Evolutionary conservation across 2,329 filamentous ascomycete genomes (phyloP).

Genomic region (Cladosporium cucumerinum): DNA sequence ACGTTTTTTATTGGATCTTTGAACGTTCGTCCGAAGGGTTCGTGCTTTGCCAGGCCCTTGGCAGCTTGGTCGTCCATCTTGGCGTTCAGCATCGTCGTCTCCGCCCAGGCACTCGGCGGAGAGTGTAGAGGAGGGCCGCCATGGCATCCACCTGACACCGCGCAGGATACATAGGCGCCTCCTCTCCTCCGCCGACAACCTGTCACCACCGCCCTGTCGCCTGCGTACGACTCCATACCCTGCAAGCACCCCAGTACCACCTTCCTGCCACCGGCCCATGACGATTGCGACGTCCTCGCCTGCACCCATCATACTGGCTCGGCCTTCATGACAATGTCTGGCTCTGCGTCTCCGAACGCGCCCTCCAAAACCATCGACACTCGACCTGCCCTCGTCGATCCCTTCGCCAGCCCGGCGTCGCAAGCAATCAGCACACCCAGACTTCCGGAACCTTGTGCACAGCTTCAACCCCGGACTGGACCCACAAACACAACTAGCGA

Average conservation of each 20-base stretch:
- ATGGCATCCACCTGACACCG: slow-evolving; percentile 11
- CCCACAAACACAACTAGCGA: background rate
- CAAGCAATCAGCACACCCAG: slow-evolving; percentile 9
- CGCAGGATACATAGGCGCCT: slow-evolving; percentile 11
- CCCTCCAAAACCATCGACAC: background rate
- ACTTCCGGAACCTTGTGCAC: slow-evolving; percentile 11
- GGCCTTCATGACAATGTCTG: slow-evolving; percentile 4
- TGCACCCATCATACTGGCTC: slow-evolving; percentile 5
- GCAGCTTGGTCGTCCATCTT: slow-evolving; percentile 3
- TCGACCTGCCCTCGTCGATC: slow-evolving; percentile 8
- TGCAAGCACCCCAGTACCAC: background rate
- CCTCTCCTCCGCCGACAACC: slow-evolving; percentile 2
- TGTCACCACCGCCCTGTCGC: slow-evolving; percentile 1
- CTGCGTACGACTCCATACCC: background rate
- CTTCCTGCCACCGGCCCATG: slow-evolving; percentile 3
- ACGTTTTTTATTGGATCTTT: background rate
- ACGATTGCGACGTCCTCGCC: slow-evolving; percentile 7
- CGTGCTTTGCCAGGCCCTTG: background rate
- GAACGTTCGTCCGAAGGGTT: too few species aligned
- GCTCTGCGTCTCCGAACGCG: slow-evolving; percentile 1
- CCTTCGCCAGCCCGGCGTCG: slow-evolving; percentile 13
- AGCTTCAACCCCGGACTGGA: slow-evolving; percentile 5
- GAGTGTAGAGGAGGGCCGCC: slow-evolving; percentile 1
- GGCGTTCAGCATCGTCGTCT: background rate
- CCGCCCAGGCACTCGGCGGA: slow-evolving; percentile 4